Evolutionary conservation across 2,329 filamentous ascomycete genomes (phyloP), one percentile per base, ranked within the genome.

Genomic region (Exserohilum rostratum): DNA sequence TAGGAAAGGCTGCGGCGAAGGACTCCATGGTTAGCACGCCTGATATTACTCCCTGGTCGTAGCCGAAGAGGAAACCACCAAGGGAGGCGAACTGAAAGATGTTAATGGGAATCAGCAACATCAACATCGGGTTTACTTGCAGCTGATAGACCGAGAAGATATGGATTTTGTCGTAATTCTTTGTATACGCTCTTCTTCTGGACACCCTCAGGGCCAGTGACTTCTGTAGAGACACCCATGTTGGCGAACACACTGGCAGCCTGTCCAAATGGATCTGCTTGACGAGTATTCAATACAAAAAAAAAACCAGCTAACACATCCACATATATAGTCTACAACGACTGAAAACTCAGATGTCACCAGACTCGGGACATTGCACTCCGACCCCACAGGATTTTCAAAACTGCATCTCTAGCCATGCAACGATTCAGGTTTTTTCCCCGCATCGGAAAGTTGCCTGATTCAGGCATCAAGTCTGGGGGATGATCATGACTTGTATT

Each of bases 11-110:
- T 27, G 60, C 61, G 12, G 63, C 63, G 22, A 65, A 66, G 6
- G 50, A 55, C 49, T 66, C 63, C 61, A 66, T 66, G 2, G 61
- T 65, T 11, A 66, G 29, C 1, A 66, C 61, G 5, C 63, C 61
- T 4, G 53, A 58, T 1, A 66, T 58, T 2, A 66, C 60, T 12
- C 62, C 64, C 34, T 66, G 62, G 18, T 65, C 62, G 31, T 66
- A 65, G 40, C 64, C 62, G 17, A 65, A 66, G 4, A 66, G 60
- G 5, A 66, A 65, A 2, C 60, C 60, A 34, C 60, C 62, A 11
- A 65, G 50, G 1, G 60, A 65, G 29, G 60, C 60, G 20, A 66
- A 65, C 62, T 65, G n/a, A 0, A 31, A 2, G 11, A 15, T 18
- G 1, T 58, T 13, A 60, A 47, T 20, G 6, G 2, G 11, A 18